These are phyloP conservation scores for Globisporangium heterothallicum DNA, from an alignment of 352 stramenopile species.

Conservation along the genomic window DNA sequence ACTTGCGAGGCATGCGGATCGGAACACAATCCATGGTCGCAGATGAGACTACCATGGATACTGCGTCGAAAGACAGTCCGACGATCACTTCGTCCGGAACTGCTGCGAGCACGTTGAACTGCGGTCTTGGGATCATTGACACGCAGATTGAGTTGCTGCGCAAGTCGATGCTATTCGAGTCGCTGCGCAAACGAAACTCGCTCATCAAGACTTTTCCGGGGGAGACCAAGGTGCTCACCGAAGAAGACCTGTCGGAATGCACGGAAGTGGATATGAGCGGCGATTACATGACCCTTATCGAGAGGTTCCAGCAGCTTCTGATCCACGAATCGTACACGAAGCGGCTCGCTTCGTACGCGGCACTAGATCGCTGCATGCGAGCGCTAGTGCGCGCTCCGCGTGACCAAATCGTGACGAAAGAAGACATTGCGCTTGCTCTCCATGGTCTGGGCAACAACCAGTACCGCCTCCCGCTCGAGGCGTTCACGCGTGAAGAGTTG, in stretches of 20 bases:
- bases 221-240: slow-evolving; percentile 36
- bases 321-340: slow-evolving; percentile 68
- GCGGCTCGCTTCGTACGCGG: slow-evolving; percentile 51
- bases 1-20: slow-evolving; percentile 54
- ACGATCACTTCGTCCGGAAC: not conserved
- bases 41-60: slow-evolving; percentile 9
- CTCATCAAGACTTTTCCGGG: slow-evolving; percentile 56
- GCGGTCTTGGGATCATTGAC: slow-evolving; percentile 53
- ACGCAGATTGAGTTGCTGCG: slow-evolving; percentile 58
- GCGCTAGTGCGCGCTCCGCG: slow-evolving; percentile 33
- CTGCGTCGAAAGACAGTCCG: not conserved
- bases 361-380: slow-evolving; percentile 59
- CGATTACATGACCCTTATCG: slow-evolving; percentile 61
- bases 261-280: slow-evolving; percentile 60
- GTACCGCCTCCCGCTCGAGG: slow-evolving; percentile 47
- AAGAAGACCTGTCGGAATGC: slow-evolving; percentile 41
- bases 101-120: slow-evolving; percentile 23
- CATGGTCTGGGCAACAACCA: slow-evolving; percentile 22
- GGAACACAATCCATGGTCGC: slow-evolving; percentile 33
- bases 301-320: slow-evolving; percentile 58
- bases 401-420: slow-evolving; percentile 60
- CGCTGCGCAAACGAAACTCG: slow-evolving; percentile 68
- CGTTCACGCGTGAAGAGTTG: slow-evolving; percentile 65
- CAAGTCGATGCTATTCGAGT: slow-evolving; percentile 58
- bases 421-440: slow-evolving; percentile 55